A percentile compares a stretch with the other conserved stretches of the same genome.
Conservation (phyloP, 192 early-diverging fungal species). For the Globomyces pollinis-pini region DNA sequence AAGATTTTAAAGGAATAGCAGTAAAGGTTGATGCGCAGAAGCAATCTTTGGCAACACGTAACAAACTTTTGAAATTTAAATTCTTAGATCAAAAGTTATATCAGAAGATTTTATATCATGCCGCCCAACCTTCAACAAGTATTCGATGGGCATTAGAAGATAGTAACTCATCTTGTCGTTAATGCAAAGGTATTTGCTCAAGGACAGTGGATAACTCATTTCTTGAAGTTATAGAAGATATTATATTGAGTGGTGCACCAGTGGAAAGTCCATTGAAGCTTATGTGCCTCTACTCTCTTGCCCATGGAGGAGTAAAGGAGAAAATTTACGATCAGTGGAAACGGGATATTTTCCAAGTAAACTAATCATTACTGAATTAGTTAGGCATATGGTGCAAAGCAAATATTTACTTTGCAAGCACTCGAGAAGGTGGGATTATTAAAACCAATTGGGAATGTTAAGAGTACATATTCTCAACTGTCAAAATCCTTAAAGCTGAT, state of each 20-base stretch:
- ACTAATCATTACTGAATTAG: not conserved
- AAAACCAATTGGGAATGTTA: too few relatives aligned
- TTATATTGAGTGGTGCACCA: conserved; percentile 71
- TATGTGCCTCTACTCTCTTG: conserved; percentile 75
- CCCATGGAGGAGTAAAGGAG: conserved; percentile 72
- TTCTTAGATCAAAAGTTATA: conserved; percentile 9
- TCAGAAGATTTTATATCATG: not conserved
- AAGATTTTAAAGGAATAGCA: conserved; percentile 85
- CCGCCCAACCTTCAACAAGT: not conserved
- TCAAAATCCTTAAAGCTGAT: conserved; percentile 68
- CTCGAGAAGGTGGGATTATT: conserved; percentile 62
- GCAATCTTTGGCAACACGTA: conserved; percentile 73
- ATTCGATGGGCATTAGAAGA: not conserved
- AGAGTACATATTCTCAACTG: conserved; percentile 48
- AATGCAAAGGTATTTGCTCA: not conserved
- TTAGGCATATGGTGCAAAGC: conserved; percentile 85
- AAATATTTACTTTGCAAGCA: conserved; percentile 79
- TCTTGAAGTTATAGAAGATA: conserved; percentile 57
- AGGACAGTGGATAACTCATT: conserved; percentile 7
- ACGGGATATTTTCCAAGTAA: conserved; percentile 72
- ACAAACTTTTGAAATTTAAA: conserved; percentile 16
- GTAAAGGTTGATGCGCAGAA: conserved; percentile 77
- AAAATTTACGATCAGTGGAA: conserved; percentile 77
- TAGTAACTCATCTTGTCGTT: not conserved
- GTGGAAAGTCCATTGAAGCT: conserved; percentile 69